A percentile compares a stretch with the other conserved stretches of the same genome.
phyloP scores from a whole-genome alignment of 345 rosid genomes.

The Populus tremula region DNA sequence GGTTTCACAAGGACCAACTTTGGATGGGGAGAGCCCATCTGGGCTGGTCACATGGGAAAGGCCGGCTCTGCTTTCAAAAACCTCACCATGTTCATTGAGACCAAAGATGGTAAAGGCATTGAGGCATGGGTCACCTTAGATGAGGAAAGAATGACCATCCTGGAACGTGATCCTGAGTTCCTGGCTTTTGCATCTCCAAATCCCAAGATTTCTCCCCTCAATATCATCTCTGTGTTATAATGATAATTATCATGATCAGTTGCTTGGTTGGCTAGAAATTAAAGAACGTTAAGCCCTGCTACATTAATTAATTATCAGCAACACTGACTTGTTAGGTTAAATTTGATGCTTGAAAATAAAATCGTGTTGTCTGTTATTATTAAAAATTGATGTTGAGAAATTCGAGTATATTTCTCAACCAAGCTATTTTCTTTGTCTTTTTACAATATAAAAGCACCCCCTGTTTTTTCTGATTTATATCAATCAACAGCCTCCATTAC shows the following conservation, averaged over 20 bases:
- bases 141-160: not conserved
- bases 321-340: no score
- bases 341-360: no score
- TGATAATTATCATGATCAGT: no score
- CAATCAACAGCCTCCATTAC: no score
- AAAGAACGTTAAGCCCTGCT: not conserved
- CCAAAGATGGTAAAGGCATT: not conserved
- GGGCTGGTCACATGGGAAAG: not conserved
- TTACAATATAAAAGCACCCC: no score
- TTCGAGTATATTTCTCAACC: no score
- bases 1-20: not conserved
- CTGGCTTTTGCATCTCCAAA: slow-evolving; percentile 11
- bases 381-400: no score
- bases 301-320: no score
- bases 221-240: not conserved
- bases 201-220: not conserved
- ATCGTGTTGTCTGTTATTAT: no score
- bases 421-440: no score
- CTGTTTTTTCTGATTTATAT: no score
- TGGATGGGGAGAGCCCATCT: slow-evolving; percentile 2
- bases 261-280: not conserved
- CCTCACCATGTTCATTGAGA: not conserved
- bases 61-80: not conserved
- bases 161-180: slow-evolving; percentile 8
- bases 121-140: slow-evolving; percentile 11